Evolutionary conservation across 2,329 filamentous ascomycete species (phyloP).

Genomic region (Cladophialophora yegresii): DNA sequence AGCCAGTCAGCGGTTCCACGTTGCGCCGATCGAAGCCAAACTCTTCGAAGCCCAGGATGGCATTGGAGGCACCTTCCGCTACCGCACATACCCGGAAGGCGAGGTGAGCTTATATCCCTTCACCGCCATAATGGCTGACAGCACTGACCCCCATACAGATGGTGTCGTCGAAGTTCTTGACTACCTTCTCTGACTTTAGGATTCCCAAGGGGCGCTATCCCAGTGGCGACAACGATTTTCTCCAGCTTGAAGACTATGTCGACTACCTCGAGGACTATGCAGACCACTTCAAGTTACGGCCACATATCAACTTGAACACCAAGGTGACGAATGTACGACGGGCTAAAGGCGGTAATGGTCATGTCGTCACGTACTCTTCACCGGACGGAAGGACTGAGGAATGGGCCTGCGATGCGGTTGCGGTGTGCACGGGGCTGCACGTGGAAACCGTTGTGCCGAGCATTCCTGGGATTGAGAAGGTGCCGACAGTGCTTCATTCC

Average conservation of each 20-base stretch:
- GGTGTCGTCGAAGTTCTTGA: conserved; percentile 18
- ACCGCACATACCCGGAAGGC: conserved; percentile 16
- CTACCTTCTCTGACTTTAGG: conserved; percentile 18
- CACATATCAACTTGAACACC: conserved; percentile 17
- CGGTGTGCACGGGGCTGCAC: conserved; percentile 13
- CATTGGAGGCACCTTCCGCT: conserved; percentile 20
- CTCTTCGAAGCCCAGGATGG: conserved; percentile 18
- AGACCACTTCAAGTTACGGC: conserved; percentile 14
- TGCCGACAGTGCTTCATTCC: conserved; percentile 14
- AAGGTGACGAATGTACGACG: conserved; percentile 15
- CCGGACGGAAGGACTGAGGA: conserved; percentile 1
- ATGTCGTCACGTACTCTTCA: conserved; percentile 4
- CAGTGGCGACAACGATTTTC: conserved; percentile 13
- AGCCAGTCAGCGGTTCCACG: conserved; percentile 5
- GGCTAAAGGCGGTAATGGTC: conserved; percentile 8
- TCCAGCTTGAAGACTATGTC: conserved; percentile 7
- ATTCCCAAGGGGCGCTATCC: conserved; percentile 5
- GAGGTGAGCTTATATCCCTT: conserved; percentile 7
- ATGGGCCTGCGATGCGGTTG: conserved; percentile 20
- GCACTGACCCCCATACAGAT: conserved; percentile 6
- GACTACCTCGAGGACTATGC: conserved; percentile 18
- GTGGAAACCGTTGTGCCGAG: conserved; percentile 4
- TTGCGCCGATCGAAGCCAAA: conserved; percentile 11
- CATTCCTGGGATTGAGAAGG: conserved; percentile 17
- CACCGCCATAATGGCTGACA: not conserved